Evolutionary conservation across 2,329 filamentous ascomycete species (phyloP).

Genomic region (Fusarium mangiferae): DNA sequence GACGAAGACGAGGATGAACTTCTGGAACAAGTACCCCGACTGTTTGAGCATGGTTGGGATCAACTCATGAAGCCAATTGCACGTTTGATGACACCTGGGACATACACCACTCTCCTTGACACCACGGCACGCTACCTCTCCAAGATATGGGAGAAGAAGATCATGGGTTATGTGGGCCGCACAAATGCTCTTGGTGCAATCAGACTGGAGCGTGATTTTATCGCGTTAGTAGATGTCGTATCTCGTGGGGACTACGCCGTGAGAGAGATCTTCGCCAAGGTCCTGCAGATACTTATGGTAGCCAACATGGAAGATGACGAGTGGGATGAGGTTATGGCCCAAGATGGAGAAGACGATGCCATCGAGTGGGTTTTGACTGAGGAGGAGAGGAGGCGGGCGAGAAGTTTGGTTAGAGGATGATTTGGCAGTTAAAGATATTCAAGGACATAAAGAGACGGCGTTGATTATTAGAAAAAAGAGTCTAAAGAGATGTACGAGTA

Average conservation of each 20-base stretch:
- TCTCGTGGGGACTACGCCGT: conserved; percentile 79
- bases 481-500: conserved; percentile 16
- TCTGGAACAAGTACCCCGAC: conserved; percentile 76
- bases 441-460: conserved; percentile 6
- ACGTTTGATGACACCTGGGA: conserved; percentile 81
- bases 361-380: conserved; percentile 77
- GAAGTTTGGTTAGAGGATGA: conserved; percentile 68
- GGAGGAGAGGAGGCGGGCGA: conserved; percentile 79
- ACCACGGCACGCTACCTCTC: conserved; percentile 80
- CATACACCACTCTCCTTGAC: conserved; percentile 80
- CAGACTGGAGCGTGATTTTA: conserved; percentile 84
- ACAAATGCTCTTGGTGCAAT: conserved; percentile 85
- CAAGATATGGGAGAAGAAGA: conserved; percentile 84
- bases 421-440: conserved; percentile 6
- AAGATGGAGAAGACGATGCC: conserved; percentile 64
- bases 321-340: conserved; percentile 78
- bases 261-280: conserved; percentile 79
- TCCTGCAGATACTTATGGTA: conserved; percentile 83
- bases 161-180: conserved; percentile 82
- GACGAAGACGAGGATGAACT: conserved; percentile 64
- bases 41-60: conserved; percentile 89
- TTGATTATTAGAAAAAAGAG: conserved; percentile 27
- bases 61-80: conserved; percentile 85
- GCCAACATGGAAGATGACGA: conserved; percentile 97
- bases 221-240: conserved; percentile 75